Conservation (phyloP, 1,284 basidiomycete species). For the Rhodofomes roseus region DNA sequence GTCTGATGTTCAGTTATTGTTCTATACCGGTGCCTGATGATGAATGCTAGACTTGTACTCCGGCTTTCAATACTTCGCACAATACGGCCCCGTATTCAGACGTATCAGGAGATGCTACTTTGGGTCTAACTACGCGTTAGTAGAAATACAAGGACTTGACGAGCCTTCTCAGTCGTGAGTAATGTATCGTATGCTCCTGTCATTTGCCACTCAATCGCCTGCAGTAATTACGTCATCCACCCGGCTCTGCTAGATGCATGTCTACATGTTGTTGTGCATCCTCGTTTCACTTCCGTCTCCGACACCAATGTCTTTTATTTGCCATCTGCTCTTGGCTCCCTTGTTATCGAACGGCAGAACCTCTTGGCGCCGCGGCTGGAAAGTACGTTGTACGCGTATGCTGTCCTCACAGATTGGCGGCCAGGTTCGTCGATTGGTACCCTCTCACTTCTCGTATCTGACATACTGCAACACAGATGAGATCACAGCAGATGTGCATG, state of each 20-base stretch:
- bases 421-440: slow-evolving; percentile 15
- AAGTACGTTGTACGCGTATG: slow-evolving; percentile 15
- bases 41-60: slow-evolving; percentile 10
- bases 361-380: slow-evolving; percentile 7
- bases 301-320: slow-evolving; percentile 26
- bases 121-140: slow-evolving; percentile 8
- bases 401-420: slow-evolving; percentile 14
- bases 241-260: slow-evolving; percentile 36
- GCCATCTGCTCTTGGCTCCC: slow-evolving; percentile 19
- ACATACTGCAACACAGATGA: neutral
- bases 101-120: slow-evolving; percentile 4
- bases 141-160: slow-evolving; percentile 1
- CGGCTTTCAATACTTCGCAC: slow-evolving; percentile 9
- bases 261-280: slow-evolving; percentile 28
- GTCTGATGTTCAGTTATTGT: neutral
- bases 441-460: neutral
- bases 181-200: neutral
- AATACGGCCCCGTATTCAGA: slow-evolving; percentile 14
- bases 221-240: slow-evolving; percentile 23
- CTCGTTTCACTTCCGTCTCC: slow-evolving; percentile 17
- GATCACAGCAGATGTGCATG: neutral
- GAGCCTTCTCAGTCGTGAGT: slow-evolving; percentile 13
- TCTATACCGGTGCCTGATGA: too few relatives aligned
- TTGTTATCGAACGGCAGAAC: slow-evolving; percentile 14
- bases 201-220: slow-evolving; percentile 8